These are phyloP conservation scores for Xylariaceae sp. DNA, from an alignment of 2,329 filamentous ascomycete species.

Conservation along the genomic window DNA sequence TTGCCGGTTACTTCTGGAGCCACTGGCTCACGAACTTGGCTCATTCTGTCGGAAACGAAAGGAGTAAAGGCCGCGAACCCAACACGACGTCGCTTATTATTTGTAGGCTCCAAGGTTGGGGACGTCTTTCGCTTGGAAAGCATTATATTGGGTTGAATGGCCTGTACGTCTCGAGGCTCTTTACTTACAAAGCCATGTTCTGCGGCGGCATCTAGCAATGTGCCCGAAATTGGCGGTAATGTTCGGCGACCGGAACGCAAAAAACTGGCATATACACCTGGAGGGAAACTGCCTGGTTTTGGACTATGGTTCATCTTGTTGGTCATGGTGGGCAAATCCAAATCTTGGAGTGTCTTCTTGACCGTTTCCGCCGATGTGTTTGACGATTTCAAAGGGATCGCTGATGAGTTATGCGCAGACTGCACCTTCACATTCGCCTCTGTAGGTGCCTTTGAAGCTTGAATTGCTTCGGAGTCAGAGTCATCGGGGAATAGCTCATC, in stretches of 20 bases:
- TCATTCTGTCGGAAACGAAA: not conserved
- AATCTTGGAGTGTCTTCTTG: not conserved
- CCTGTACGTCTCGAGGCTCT: conserved; percentile 21
- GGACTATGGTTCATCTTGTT: conserved; percentile 4
- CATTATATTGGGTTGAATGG: conserved; percentile 4
- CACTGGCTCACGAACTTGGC: conserved; percentile 1
- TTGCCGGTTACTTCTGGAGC: conserved; percentile 3
- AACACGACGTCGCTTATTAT: conserved; percentile 29
- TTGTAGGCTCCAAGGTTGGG: conserved; percentile 14
- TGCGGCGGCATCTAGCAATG: conserved; percentile 38
- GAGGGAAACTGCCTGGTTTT: conserved; percentile 21
- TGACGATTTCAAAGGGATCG: not conserved
- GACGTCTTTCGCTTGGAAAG: conserved; percentile 23
- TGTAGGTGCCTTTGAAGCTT: conserved; percentile 9
- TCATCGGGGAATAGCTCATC: conserved; percentile 46
- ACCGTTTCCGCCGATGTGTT: not conserved
- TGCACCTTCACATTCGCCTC: conserved; percentile 9
- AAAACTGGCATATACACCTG: conserved; percentile 41
- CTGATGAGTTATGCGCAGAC: not conserved
- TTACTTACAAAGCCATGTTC: conserved; percentile 36
- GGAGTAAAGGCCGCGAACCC: conserved; percentile 18
- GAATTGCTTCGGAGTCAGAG: conserved; percentile 45
- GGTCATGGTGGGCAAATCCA: not conserved
- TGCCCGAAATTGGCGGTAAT: conserved; percentile 34
- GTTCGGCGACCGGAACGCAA: conserved; percentile 35